Evolutionary conservation across 2,329 filamentous ascomycete species (phyloP), one percentile per base, ranked within the genome.

Genomic region (Ascochyta rabiei): DNA sequence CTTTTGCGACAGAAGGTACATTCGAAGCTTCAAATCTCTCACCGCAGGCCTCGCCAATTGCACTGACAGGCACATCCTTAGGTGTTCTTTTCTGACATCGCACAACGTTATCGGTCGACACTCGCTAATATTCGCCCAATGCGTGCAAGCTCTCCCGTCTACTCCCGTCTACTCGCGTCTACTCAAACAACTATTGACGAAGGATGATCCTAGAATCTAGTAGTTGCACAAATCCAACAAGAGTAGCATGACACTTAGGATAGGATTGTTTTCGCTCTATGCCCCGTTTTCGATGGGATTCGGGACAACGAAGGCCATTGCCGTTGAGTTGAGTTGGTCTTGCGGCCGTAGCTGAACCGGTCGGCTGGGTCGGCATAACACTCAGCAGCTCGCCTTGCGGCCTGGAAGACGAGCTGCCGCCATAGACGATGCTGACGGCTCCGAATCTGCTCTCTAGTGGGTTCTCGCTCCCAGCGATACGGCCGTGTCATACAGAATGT

Each of bases 51-150:
- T 31, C 37, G 15, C 18, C 40, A 30, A n/a, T 48, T 48, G 18
- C 39, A 54, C 31, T 21, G 13, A 38, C 35, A 39, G 26, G 28
- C 15, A 26, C 4, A 5, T 7, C 7, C 13, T 38, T 24, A 26
- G 44, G 26, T 23, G 33, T n/a, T 21, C 1, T 7, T 10, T 3
- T 38, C 28, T 28, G n/a, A 33, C 33, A n/a, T 24, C 6, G 38
- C 39, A 24, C 24, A 12, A 33, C 44, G 43, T 24, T 43, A 42
- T 53, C 38, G 38, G 24, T 16, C 23, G 23, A 16, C 28, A 15
- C 31, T 64, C 59, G 59, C 53, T 44, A 59, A 62, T 23, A 8
- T 57, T 38, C 35, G 16, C 59, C 41, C 16, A 26, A 62, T 47
- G 49, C 38, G 55, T 50, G n/a, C 53, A 63, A 60, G 61, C 49